Base-by-base conservation (phyloP, 164 flowering plant genomes). In the Magnolia sinica region DNA sequence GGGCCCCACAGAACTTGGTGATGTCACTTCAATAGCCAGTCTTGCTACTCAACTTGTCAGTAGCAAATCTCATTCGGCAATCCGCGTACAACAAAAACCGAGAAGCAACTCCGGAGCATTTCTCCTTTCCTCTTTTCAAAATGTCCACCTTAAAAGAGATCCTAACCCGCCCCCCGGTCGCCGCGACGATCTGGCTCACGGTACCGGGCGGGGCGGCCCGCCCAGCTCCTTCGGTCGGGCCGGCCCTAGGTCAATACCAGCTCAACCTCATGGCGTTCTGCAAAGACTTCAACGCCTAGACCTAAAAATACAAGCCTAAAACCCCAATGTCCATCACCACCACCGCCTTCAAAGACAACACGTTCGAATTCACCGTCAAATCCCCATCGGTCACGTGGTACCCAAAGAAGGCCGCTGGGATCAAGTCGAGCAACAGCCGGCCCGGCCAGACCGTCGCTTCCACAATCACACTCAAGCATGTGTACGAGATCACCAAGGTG, bases 211-310 rank as follows among this genome's bases (percentile, higher is more conserved):
- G 97, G 0, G 97, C 78, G 0, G 99, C 99, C 0, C 81, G 91
- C 2, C 99, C 99, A 0, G 95, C 92, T 0, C 99, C 98, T 0
- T 98, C 98, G 0, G 97, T 93, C 0, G 98, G 99, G 20, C 97
- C 98, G 1, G 97, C 95, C 0, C 80, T 96, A 5, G 99, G 99
- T 72, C 98, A 96, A 78, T 92, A 92, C 83, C 76, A 95, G 50
- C 88, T 96, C 16, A 96, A 96, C 82, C 88, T 94, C 8, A 96
- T 96, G 99, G 96, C 97, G 0, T 96, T 96, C 83, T 94, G 98
- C 93, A 96, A 96, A 87, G 99, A 96, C 83, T 96, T 96, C 94
- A 96, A 95, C 74, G 98, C 99, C 9, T 85, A 97, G 2, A 95
- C 99, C 8, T 98, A 95, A 77, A 93, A 92, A 84, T 92, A 88